Evolutionary conservation across 257 asterid genomes (phyloP), one percentile per base, ranked within the genome.

Genomic region (Ajuga chamaepitys): DNA sequence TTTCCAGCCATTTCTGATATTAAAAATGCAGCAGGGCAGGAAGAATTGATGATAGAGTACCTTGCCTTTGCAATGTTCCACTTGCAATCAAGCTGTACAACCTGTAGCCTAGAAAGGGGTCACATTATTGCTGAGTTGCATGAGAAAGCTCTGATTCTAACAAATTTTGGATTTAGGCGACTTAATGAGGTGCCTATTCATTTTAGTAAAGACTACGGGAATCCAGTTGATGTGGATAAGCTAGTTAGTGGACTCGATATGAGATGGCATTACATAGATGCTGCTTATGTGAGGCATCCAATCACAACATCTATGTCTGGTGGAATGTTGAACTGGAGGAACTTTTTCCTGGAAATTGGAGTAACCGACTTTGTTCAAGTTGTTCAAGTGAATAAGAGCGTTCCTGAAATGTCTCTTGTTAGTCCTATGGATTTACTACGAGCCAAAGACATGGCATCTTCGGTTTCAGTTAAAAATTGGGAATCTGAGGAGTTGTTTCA

Each of bases 11-110:
- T 94, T 62, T 83, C 81, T 70, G 80, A 78, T 76, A 81, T 62
- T 42, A 73, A 40, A 71, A 83, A 48, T 72, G 74, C 77, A 72
- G 41, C 28, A 6, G 80, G 59, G 64, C 74, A 80, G 61, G 80
- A 75, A 46, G 94, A 83, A 64, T 69, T 88, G 73, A 81, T 86
- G 90, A 69, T 75, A 28, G 99, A 94, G 74, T 94, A 89, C 84
- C 84, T 94, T 60, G 82, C 92, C 42, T 94, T 87, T 75, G 81
- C 79, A 46, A 90, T 94, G 97, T 74, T 84, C 74, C 99, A 94
- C 68, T 70, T 94, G 64, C 91, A 87, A 61, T 89, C 97, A 62
- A 76, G 76, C 75, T 89, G 97, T 73, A 69, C 80, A 9, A 62
- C 71, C 63, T 94, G 99, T 78, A 65, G 59, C 72, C 24, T 35